phyloP scores from a whole-genome alignment of 345 rosid species.

The Arabis hirsuta region DNA sequence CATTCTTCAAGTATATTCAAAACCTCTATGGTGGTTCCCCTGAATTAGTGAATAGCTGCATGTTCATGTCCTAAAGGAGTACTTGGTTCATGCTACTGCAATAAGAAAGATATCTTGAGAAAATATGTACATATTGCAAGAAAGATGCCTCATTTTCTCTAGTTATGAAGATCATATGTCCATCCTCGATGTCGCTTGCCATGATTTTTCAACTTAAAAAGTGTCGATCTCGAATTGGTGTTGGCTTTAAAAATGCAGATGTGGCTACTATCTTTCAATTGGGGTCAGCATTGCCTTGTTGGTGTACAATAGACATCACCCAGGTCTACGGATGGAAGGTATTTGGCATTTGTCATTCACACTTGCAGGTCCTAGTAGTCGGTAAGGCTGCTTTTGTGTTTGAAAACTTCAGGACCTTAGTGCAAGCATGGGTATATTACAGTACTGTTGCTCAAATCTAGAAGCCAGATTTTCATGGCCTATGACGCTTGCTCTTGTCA shows the following conservation, averaged over 20 bases:
- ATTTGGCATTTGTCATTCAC: constrained; percentile 75
- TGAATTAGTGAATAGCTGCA: constrained; percentile 13
- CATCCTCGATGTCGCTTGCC: constrained; percentile 81
- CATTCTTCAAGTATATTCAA: background rate
- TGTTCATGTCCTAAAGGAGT: constrained; percentile 42
- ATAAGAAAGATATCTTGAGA: constrained; percentile 44
- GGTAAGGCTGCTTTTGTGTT: constrained; percentile 96
- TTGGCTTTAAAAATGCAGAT: constrained; percentile 99
- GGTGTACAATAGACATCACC: constrained; percentile 94
- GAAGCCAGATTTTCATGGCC: background rate
- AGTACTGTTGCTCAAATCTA: constrained; percentile 33
- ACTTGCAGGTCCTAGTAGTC: constrained; percentile 81
- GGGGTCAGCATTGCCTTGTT: constrained; percentile 96
- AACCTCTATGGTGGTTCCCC: constrained; percentile 8
- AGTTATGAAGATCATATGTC: constrained; percentile 62
- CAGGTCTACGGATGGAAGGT: constrained; percentile 89
- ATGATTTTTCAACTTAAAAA: constrained; percentile 73
- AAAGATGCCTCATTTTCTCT: constrained; percentile 49
- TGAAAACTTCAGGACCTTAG: constrained; percentile 54
- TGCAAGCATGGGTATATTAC: constrained; percentile 61
- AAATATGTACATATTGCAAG: constrained; percentile 39
- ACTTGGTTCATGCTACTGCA: constrained; percentile 14
- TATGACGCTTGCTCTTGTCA: constrained; percentile 34
- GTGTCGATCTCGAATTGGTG: constrained; percentile 92
- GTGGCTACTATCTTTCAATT: constrained; percentile 74